A percentile compares a stretch with the other conserved stretches of the same genome.
Conservation (phyloP, 2,329 filamentous ascomycete genomes). For the Apiospora kogelbergensis region DNA sequence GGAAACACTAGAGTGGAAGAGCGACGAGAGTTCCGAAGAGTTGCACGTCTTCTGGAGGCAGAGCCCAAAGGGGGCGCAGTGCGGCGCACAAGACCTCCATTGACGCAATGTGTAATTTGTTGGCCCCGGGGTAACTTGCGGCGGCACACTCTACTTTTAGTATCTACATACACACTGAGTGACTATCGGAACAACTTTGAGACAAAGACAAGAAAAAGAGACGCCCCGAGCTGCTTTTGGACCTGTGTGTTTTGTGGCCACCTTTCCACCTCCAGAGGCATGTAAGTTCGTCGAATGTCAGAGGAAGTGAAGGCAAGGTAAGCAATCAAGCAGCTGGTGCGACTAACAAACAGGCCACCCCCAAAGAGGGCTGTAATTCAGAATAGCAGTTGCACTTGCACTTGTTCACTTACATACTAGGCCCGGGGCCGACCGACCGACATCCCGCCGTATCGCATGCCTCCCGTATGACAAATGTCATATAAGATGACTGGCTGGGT, state of each 20-base stretch:
- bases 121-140: background rate
- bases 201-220: background rate
- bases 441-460: background rate
- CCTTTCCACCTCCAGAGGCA: background rate
- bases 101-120: background rate
- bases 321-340: background rate
- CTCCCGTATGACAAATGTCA: background rate
- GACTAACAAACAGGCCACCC: background rate
- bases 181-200: background rate
- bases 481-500: constrained; percentile 3
- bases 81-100: background rate
- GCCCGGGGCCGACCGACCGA: background rate
- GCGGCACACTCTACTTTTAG: background rate
- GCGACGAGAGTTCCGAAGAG: background rate
- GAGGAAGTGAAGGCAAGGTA: background rate
- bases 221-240: background rate
- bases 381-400: background rate
- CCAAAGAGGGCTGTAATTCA: background rate
- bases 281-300: background rate
- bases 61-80: background rate
- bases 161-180: no score
- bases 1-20: constrained; percentile 1
- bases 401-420: background rate
- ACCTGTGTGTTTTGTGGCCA: background rate
- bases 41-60: background rate